Conservation (phyloP, 75 land plant genomes). For the Adiantum capillusveneris region DNA sequence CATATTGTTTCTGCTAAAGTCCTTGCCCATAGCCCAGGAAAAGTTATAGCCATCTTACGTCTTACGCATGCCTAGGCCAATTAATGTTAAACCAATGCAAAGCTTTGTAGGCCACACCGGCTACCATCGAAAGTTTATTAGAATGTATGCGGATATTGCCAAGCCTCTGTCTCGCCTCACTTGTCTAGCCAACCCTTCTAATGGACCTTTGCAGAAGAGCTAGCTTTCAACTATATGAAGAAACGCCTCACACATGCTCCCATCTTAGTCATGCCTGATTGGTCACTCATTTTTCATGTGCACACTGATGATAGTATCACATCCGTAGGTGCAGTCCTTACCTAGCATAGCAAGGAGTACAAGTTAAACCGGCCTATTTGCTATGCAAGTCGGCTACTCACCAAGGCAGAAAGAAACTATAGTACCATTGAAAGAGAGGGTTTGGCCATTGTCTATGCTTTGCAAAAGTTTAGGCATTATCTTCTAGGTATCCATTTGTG, state of each 20-base stretch:
- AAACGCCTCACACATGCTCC: too few species aligned
- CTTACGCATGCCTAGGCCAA: too few species aligned
- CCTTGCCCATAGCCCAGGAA: too few species aligned
- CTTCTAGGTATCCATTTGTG: conserved; percentile 8
- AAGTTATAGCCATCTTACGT: too few species aligned
- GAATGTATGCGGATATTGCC: background rate
- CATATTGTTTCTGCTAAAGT: too few species aligned
- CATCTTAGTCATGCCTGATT: too few species aligned
- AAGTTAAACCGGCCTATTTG: background rate
- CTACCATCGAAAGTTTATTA: background rate
- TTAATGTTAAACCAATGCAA: too few species aligned
- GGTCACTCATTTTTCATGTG: too few species aligned
- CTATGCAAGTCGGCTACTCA: conserved; percentile 1
- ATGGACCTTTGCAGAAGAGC: too few species aligned
- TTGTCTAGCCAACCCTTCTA: background rate
- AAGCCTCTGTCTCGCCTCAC: background rate
- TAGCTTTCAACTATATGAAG: too few species aligned
- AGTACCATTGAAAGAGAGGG: conserved; percentile 11
- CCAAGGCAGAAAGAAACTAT: conserved; percentile 13
- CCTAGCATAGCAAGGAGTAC: background rate
- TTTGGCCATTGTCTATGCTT: conserved; percentile 14
- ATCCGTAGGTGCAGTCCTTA: too few species aligned
- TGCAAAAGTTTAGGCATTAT: conserved; percentile 14
- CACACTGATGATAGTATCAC: too few species aligned
- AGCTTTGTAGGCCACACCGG: background rate